Evolutionary conservation across 2,329 filamentous ascomycete genomes (phyloP), one percentile per base, ranked within the genome.

Genomic region (Cladosporium sp.): DNA sequence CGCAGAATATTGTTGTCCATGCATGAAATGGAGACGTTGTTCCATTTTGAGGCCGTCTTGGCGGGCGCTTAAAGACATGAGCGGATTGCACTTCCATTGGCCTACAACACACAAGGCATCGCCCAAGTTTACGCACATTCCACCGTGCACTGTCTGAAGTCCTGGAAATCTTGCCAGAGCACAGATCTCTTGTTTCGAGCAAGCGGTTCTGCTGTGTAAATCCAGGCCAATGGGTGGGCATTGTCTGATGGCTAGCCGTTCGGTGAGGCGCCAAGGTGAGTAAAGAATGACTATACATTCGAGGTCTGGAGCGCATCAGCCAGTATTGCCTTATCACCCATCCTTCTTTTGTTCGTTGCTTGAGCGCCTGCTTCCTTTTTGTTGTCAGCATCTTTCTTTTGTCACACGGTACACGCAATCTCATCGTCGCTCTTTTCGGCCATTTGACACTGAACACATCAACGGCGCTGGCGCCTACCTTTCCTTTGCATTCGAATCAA

Each of bases 161-260:
- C 35, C 40, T 18, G n/a, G 28, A 43, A 43, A 11, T 35, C 28
- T 13, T 22, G 8, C n/a, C n/a, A 18, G n/a, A 19, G 48, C 40
- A 50, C 50, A 46, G 50, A 37, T 46, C 43, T 37, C 40, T 8
- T 10, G 19, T 34, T 18, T 53, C 37, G 43, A 43, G 44, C 43
- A 46, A 53, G 50, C 50, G 50, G 50, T 43, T 53, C 50, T 53
- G 50, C 37, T 19, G 19, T 38, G 42, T 53, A 34, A 35, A 53
- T 40, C 22, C 18, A 53, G 37, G 38, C 50, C 50, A 53, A 53
- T 42, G 43, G 43, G 28, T 13, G 18, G 14, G 9, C 42, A n/a
- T 18, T 43, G n/a, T 10, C 35, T 34, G 10, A 6, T 18, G 38
- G 35, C 37, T 46, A 42, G 43, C 18, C 31, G 44, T 53, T 53